Percentiles rank a stretch among this genome's conserved stretches.
Conservation (phyloP, 345 rosid genomes). For the Populus ilicifolia region DNA sequence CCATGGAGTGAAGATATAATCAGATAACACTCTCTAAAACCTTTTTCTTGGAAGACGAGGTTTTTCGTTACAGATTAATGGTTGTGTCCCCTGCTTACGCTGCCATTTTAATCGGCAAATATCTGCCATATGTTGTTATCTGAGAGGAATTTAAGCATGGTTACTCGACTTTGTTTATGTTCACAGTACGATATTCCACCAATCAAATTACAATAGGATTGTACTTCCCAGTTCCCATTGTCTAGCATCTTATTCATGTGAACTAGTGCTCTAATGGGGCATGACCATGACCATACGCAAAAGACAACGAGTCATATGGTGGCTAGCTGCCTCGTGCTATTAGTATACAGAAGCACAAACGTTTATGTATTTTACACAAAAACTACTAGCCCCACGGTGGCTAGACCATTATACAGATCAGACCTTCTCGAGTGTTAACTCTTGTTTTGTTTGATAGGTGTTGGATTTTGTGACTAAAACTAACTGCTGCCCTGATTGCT, state of each 20-base stretch:
- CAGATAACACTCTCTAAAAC: not conserved
- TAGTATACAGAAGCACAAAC: not conserved
- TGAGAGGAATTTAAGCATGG: not conserved
- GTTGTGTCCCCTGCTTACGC: not conserved
- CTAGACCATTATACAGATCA: not conserved
- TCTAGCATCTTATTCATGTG: not conserved
- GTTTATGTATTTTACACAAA: not conserved
- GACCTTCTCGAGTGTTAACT: not conserved
- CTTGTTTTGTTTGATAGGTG: not conserved
- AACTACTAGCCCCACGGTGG: not conserved
- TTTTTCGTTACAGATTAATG: not conserved
- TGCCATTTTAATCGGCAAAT: not conserved
- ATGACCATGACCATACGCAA: not conserved
- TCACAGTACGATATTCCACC: not conserved
- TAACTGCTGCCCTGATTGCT: conserved; percentile 2
- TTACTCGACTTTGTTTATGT: no score
- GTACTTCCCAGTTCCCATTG: not conserved
- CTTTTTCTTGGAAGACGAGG: not conserved
- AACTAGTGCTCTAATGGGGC: not conserved
- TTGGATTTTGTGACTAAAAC: conserved; percentile 6
- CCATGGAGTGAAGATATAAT: no score
- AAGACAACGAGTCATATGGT: not conserved
- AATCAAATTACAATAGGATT: not conserved
- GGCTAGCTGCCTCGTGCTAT: not conserved
- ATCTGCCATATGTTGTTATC: not conserved